Base-by-base conservation (phyloP, 805 yeast genomes). In the Saturnispora quitensis region DNA sequence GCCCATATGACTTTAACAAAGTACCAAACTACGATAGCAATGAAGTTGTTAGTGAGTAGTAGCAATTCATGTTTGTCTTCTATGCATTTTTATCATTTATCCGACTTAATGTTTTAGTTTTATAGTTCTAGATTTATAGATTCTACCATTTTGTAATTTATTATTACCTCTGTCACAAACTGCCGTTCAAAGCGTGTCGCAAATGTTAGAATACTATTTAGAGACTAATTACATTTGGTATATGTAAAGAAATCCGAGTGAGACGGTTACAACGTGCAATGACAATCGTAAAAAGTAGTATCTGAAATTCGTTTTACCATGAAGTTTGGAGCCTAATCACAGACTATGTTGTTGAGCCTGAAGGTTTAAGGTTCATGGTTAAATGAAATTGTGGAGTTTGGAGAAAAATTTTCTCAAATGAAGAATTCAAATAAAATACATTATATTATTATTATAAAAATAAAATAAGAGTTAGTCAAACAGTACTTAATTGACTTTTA, bases 41-140 rank as follows among this genome's bases (percentile, higher is more conserved):
- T 50, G 65, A 62, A 8, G 59, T 62, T 48, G 68, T 62, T 40
- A 65, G 68, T 17, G 68, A 66, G 45, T 56, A 43, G 40, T 31
- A 35, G 18, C 18, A 28, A 28, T 25, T 24, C 12, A 40, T 15
- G 35, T 22, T 45, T 15, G 24, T 15, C 36, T 24, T 18, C 17
- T 17, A 46, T 46, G 15, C 12, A 18, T 13, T 25, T 27, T 27
- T 43, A 18, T 40, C 42, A n/a, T 35, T n/a, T n/a, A n/a, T n/a
- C 10, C 15, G 5, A 35, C 3, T 4, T 12, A 31, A 10, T 34
- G 36, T 34, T 34, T 34, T 13, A 22, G 20, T 35, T n/a, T 35
- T 15, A n/a, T 18, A 18, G 4, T 15, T 18, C 22, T 38, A 9
- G 13, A 38, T 38, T 18, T 38, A 18, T 38, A 38, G 20, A 38